Evolutionary conservation across 805 yeast genomes (phyloP), one percentile per base, ranked within the genome.

Genomic region (Zygoascus ofunaensis): DNA sequence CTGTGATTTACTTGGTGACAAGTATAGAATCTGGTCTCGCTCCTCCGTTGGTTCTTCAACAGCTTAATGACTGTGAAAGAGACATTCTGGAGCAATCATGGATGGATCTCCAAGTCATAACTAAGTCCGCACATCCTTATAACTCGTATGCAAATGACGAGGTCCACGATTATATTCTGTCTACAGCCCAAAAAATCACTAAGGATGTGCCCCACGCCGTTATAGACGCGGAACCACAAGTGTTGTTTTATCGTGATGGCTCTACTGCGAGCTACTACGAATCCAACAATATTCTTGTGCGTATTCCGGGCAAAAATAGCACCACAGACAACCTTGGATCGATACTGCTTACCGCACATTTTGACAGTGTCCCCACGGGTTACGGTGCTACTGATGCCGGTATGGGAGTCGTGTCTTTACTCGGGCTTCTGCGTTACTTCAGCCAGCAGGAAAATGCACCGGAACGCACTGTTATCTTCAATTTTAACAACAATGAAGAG

Each of bases 351-450:
- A 81, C 92, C 53, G 87, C 96, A 4, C 97, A 89, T 64, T 89
- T 68, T 55, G 97, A 87, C 64, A 77, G 90, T 5, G 96, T 87
- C 5, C 94, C 95, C 18, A 77, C 94, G 2, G 79, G 87, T 3
- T 77, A 68, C 54, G 97, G 97, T 24, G 78, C 92, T 1, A 89
- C 96, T 2, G 97, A 89, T 60, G 95, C 87, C 57, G 96, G 96
- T 1, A 79, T 80, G 67, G 96, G 96, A 5, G 71, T 86, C 48
- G 94, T 87, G 1, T 73, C 92, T 7, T 66, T 87, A 71, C 64
- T 87, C 39, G 94, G 87, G 1, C 66, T 84, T 2, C 63, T 87
- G 47, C 71, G 77, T 34, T 63, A 76, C 53, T 74, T 67, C 52
- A 60, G 69, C 0, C 45, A 40, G 18, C 51, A 62, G 1, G 57